A percentile compares a stretch with the other conserved stretches of the same genome.
Conservation (phyloP, 2,329 filamentous ascomycete species). For the Salinomyces thailandicus region DNA sequence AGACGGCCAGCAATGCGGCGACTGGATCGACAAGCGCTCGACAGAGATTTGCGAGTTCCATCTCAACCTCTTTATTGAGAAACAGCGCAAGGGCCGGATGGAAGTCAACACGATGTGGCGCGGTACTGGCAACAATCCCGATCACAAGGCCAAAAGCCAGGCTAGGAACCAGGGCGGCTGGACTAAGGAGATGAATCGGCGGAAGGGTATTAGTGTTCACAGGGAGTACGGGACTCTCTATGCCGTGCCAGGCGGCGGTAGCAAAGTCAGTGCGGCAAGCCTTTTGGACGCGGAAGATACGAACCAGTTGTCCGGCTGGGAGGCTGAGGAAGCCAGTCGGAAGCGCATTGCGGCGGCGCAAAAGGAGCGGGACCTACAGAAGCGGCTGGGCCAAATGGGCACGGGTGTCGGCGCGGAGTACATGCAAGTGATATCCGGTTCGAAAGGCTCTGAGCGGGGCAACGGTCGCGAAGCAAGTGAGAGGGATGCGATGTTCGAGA, state of each 20-base stretch:
- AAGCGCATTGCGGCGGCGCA: constrained; percentile 56
- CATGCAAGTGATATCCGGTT: constrained; percentile 37
- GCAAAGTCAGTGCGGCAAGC: constrained; percentile 41
- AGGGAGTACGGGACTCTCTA: constrained; percentile 44
- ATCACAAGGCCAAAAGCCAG: constrained; percentile 1
- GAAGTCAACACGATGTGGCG: constrained; percentile 62
- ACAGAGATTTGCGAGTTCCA: constrained; percentile 92
- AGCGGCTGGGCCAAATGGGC: constrained; percentile 54
- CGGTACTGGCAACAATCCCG: constrained; percentile 4
- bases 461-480: no score
- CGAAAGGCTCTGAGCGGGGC: not conserved
- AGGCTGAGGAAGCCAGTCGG: constrained; percentile 51
- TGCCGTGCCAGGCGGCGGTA: constrained; percentile 28
- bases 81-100: constrained; percentile 57
- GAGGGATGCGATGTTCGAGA: constrained; percentile 13
- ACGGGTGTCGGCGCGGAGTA: constrained; percentile 61
- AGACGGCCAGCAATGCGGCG: constrained; percentile 67
- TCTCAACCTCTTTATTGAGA: constrained; percentile 68
- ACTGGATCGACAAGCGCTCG: constrained; percentile 80
- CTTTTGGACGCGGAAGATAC: constrained; percentile 56
- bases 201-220: constrained; percentile 43
- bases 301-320: constrained; percentile 44
- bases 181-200: constrained; percentile 16
- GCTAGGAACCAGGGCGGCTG: constrained; percentile 10
- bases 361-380: constrained; percentile 62